Base-by-base conservation (phyloP, 2,329 filamentous ascomycete species). In the Colletotrichum tabaci region DNA sequence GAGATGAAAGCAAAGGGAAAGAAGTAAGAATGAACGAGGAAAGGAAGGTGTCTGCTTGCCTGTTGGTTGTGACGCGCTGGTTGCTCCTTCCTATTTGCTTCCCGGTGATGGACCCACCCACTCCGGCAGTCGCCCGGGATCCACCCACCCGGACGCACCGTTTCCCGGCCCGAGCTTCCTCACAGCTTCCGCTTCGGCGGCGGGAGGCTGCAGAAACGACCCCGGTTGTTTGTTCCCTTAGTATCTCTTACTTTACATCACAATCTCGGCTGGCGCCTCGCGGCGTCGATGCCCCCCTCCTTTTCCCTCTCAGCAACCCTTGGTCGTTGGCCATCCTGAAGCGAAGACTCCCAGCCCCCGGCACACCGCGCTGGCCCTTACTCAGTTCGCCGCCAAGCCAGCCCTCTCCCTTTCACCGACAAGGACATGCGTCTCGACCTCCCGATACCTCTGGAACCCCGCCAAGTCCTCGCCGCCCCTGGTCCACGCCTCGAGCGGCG, bases 11-110 rank as follows among this genome's bases (percentile, higher is more conserved):
- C 21, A 18, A 47, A 9, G 18, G 3, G n/a, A 0, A 0, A 44
- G 12, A 56, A 56, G 10, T 38, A 56, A 4, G 35, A 18, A 2
- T 44, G 13, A 15, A 15, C 50, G 53, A 2, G 23, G 6, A 44
- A 40, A 40, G 23, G 4, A 23, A 23, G 53, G 4, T 57, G 44
- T 12, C 16, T 4, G 58, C 35, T n/a, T 53, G 44, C 16, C 4
- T 53, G 30, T 18, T 30, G 57, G 52, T 18, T 68, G 61, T 46
- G 26, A 49, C 12, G 3, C 42, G 57, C 30, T 26, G 57, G 5
- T 23, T 30, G 64, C 57, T 71, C 57, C 63, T 71, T 58, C 67
- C 65, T 40, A 58, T 63, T 63, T 71, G 58, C 52, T 58, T 68
- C 26, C 1, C 42, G 23, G 30, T 3, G 18, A n/a, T 13, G 15